Conservation (phyloP, 2,329 filamentous ascomycete species). For the Fusarium albosuccineum region DNA sequence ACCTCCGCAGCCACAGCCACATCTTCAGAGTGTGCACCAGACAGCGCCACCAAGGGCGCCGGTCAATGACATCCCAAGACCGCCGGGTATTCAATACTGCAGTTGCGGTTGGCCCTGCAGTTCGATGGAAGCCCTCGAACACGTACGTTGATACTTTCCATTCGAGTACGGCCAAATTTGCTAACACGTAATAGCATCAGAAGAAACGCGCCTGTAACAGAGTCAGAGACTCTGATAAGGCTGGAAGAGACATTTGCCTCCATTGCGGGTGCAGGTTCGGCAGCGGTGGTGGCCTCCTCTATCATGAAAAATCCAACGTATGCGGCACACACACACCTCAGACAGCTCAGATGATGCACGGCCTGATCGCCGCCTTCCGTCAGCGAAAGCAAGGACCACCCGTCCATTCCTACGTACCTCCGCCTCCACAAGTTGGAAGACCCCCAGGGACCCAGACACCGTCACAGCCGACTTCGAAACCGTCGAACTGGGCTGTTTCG, state of each 20-base stretch:
- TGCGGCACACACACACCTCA: slow-evolving; percentile 58
- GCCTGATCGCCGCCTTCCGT: slow-evolving; percentile 24
- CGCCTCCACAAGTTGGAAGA: neutral
- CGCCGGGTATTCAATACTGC: slow-evolving; percentile 45
- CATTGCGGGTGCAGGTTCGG: slow-evolving; percentile 61
- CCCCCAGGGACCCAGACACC: slow-evolving; percentile 2
- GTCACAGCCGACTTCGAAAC: neutral
- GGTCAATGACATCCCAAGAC: neutral
- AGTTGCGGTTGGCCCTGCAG: slow-evolving; percentile 54
- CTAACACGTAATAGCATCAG: slow-evolving; percentile 46
- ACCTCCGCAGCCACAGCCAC: neutral
- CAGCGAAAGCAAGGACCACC: neutral
- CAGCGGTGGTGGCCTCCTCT: slow-evolving; percentile 56
- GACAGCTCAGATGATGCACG: slow-evolving; percentile 25
- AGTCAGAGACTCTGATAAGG: slow-evolving; percentile 18
- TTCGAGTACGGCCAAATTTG: neutral
- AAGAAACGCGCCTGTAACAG: slow-evolving; percentile 46
- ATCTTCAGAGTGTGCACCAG: neutral
- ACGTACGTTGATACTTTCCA: slow-evolving; percentile 47
- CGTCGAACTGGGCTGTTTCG: slow-evolving; percentile 13
- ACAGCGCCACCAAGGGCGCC: neutral
- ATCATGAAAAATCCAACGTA: slow-evolving; percentile 60
- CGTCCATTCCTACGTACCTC: neutral
- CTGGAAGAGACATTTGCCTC: slow-evolving; percentile 55
- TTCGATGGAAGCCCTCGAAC: slow-evolving; percentile 45